Evolutionary conservation across 1,284 basidiomycete species (phyloP).

Genomic region (Melanopsichium pennsylvanicum): DNA sequence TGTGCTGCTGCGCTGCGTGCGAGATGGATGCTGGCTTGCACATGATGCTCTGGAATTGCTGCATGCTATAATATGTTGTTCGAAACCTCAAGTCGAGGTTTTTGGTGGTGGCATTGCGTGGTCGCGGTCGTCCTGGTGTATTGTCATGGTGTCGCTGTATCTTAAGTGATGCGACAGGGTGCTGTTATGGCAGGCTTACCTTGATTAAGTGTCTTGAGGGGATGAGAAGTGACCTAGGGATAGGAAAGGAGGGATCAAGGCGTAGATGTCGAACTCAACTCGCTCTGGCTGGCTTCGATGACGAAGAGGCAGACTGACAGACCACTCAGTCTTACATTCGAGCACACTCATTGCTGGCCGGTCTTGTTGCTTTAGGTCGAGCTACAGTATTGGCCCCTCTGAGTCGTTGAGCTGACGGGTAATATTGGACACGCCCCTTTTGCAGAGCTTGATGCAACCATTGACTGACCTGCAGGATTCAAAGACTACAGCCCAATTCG

Average conservation of each 20-base stretch:
- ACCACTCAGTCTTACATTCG: too few relatives aligned
- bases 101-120: too few relatives aligned
- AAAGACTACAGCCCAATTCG: too few relatives aligned
- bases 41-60: background rate
- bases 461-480: too few relatives aligned
- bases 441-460: too few relatives aligned
- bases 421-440: too few relatives aligned
- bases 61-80: too few relatives aligned
- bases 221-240: constrained; percentile 43
- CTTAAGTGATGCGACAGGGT: constrained; percentile 7
- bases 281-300: constrained; percentile 6
- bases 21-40: background rate
- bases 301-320: background rate
- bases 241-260: constrained; percentile 18
- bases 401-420: too few relatives aligned
- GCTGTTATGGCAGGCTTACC: constrained; percentile 35
- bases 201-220: constrained; percentile 49
- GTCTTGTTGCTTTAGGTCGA: too few relatives aligned
- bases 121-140: constrained; percentile 1
- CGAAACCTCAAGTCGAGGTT: too few relatives aligned
- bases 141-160: constrained; percentile 6
- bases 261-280: constrained; percentile 25
- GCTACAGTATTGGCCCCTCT: too few relatives aligned
- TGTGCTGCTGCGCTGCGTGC: too few relatives aligned
- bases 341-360: background rate